phyloP scores from a whole-genome alignment of 192 early-diverging fungal species.

The Mortierella hygrophila region DNA sequence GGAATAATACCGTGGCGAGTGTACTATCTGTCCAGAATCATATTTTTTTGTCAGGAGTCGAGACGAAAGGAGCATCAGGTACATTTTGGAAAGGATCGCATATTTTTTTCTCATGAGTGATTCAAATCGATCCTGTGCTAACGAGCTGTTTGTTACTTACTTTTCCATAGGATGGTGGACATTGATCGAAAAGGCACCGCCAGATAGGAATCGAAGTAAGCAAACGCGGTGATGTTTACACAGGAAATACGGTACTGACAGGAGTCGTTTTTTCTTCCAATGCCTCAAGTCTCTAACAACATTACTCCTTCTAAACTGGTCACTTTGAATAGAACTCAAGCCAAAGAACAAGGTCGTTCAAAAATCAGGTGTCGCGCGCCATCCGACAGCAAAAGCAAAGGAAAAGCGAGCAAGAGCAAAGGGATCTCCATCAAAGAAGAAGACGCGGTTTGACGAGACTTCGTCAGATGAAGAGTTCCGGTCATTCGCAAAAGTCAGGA shows the following conservation, averaged over 20 bases:
- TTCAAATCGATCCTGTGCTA: neutral
- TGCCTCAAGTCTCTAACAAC: neutral
- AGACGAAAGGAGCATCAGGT: slow-evolving; percentile 77
- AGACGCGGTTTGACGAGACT: slow-evolving; percentile 52
- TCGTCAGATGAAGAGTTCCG: slow-evolving; percentile 54
- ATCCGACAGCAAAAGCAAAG: slow-evolving; percentile 21
- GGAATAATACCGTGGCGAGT: slow-evolving; percentile 91
- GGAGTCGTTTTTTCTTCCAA: too few relatives aligned
- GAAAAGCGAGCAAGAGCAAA: slow-evolving; percentile 42
- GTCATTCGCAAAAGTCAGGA: slow-evolving; percentile 44
- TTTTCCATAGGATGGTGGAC: slow-evolving; percentile 65
- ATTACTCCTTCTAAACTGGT: neutral
- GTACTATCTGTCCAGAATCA: slow-evolving; percentile 82
- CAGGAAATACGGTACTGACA: neutral
- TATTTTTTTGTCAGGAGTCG: slow-evolving; percentile 82
- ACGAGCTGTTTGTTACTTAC: slow-evolving; percentile 37
- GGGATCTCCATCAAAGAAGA: slow-evolving; percentile 40
- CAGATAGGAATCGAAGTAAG: slow-evolving; percentile 56
- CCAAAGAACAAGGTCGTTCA: slow-evolving; percentile 42
- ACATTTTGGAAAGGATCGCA: slow-evolving; percentile 33
- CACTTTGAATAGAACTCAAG: slow-evolving; percentile 29
- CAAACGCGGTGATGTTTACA: neutral
- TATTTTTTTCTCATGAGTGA: neutral
- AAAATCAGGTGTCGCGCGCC: slow-evolving; percentile 24
- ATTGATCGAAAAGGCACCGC: slow-evolving; percentile 62